Evolutionary conservation across 1,139 yeast species (phyloP), one percentile per base, ranked within the genome.

Genomic region (Eremothecium sinecaudum): DNA sequence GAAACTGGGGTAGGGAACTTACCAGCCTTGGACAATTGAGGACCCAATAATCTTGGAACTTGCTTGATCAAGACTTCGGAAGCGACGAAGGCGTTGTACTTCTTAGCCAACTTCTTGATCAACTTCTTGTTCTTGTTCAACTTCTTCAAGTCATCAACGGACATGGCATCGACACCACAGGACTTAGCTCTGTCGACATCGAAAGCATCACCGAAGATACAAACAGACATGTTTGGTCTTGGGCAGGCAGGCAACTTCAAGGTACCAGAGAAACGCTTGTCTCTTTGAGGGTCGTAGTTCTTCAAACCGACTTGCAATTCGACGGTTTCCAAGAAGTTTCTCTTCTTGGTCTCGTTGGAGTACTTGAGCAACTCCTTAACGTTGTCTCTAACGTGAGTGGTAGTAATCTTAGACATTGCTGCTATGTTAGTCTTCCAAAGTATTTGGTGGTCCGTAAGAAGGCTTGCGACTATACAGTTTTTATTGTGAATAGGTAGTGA

Each of bases 1-100:
- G 98, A 90, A 61, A 92, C 97, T 71, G 99, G 98, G 68, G 98
- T 87, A 71, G 99, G 99, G 94, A 92, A 92, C 87, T 92, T 92
- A 82, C 98, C 98, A 67, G 97, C 98, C 84, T 92, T 92, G 59
- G 98, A 92, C 67, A 92, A 87, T 71, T 92, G 96, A 69, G 99
- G 99, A 75, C 99, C 99, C 67, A 92, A 80, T 66, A 92, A 80
- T 80, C 99, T 92, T 72, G 99, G 99, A 67, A 92, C 94, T 76
- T 92, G 98, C 79, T 90, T 90, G 68, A 92, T 92, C 71, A 92
- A 83, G 59, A 83, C 94, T 71, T 92, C 98, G 56, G 98, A 92
- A 70, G 99, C 97, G 66, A 92, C 70, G 79, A 92, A 92, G 61
- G 98, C 96, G 67, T 84, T 87, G 92, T 92, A 92, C 79, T 92